A percentile compares a stretch with the other conserved stretches of the same genome.
phyloP scores from a whole-genome alignment of 441 rosid genomes.

The Isatis lusitanica region DNA sequence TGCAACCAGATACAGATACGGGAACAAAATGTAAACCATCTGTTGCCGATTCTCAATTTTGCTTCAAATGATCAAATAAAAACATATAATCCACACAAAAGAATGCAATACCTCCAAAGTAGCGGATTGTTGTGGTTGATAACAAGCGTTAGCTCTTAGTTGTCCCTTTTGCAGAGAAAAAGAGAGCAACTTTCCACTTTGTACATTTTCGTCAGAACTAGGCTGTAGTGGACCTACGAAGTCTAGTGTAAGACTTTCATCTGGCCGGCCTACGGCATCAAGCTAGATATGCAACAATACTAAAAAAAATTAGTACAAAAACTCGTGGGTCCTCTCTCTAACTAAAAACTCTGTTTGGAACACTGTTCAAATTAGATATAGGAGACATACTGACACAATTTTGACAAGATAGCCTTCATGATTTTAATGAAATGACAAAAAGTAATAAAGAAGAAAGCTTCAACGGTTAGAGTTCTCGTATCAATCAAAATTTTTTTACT shows the following conservation, averaged over 20 bases:
- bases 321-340: not conserved
- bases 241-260: constrained; percentile 89
- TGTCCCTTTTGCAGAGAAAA: constrained; percentile 94
- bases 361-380: constrained; percentile 12
- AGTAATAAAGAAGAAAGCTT: too few relatives aligned
- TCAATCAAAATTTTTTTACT: too few relatives aligned
- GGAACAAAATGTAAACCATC: constrained; percentile 15
- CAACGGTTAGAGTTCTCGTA: too few relatives aligned
- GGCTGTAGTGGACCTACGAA: constrained; percentile 68
- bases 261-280: constrained; percentile 91
- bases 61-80: not conserved
- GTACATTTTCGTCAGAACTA: constrained; percentile 54
- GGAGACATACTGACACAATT: constrained; percentile 2
- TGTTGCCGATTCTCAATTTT: not conserved
- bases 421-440: not conserved
- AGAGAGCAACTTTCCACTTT: constrained; percentile 71
- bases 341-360: not conserved
- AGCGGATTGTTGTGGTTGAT: constrained; percentile 79
- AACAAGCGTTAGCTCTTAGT: constrained; percentile 75
- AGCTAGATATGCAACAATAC: constrained; percentile 55
- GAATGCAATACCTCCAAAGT: constrained; percentile 76
- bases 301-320: constrained; percentile 12
- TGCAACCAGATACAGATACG: constrained; percentile 41
- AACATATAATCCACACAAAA: constrained; percentile 17
- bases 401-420: constrained; percentile 9